phyloP scores from a whole-genome alignment of 2,329 filamentous ascomycete genomes.

The Diaporthe australafricana region DNA sequence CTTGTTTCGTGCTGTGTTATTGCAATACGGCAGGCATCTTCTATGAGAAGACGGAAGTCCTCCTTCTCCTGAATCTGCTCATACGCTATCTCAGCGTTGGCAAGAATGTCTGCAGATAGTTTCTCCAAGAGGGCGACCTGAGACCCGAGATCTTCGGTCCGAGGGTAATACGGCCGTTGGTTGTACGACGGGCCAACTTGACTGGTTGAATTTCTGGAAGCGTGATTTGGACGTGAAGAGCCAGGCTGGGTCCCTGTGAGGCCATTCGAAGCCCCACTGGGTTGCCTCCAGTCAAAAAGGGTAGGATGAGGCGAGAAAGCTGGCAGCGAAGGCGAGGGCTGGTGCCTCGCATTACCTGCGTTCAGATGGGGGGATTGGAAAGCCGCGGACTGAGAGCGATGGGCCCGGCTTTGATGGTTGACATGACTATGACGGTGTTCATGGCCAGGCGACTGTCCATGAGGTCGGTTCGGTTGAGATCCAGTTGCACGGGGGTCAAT shows the following conservation, averaged over 20 bases:
- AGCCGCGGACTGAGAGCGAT: slow-evolving; percentile 50
- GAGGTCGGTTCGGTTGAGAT: slow-evolving; percentile 44
- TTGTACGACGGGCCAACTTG: slow-evolving; percentile 41
- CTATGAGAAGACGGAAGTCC: slow-evolving; percentile 72
- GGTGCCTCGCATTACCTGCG: slow-evolving; percentile 43
- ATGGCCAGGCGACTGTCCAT: slow-evolving; percentile 46
- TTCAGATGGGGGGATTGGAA: slow-evolving; percentile 44
- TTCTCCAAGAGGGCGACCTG: slow-evolving; percentile 63
- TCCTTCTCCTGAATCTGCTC: slow-evolving; percentile 79
- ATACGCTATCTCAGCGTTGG: slow-evolving; percentile 70
- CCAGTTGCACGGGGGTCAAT: slow-evolving; percentile 58
- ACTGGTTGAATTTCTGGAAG: slow-evolving; percentile 23
- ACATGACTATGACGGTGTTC: slow-evolving; percentile 43
- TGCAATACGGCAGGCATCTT: slow-evolving; percentile 71
- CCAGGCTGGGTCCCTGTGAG: slow-evolving; percentile 27
- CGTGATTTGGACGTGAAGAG: slow-evolving; percentile 37
- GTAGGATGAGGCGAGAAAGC: slow-evolving; percentile 40
- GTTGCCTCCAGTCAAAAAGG: slow-evolving; percentile 45
- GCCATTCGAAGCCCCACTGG: slow-evolving; percentile 38
- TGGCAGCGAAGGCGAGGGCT: slow-evolving; percentile 48
- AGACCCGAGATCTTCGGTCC: slow-evolving; percentile 58
- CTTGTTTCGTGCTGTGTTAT: slow-evolving; percentile 64
- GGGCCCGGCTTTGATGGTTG: slow-evolving; percentile 43
- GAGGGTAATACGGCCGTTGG: slow-evolving; percentile 45
- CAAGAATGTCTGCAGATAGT: slow-evolving; percentile 62